Percentiles rank a stretch among this genome's conserved stretches.
Conservation (phyloP, 2,329 filamentous ascomycete species). For the Scorias spongiosa region DNA sequence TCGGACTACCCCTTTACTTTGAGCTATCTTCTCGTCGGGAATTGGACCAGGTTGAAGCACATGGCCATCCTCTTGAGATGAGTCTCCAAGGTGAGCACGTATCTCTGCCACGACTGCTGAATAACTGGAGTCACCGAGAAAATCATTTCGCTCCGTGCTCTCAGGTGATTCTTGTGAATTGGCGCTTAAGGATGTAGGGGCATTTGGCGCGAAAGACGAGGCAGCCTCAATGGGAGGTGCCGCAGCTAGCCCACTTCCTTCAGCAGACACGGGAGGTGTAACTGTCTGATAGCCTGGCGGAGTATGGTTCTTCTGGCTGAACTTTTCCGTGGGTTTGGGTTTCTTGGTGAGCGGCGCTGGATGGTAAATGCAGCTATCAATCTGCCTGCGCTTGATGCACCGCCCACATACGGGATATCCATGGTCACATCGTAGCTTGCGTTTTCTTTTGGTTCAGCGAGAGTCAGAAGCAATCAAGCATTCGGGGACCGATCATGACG, state of each 20-base stretch:
- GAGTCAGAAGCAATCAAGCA: background rate
- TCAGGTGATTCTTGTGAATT: background rate
- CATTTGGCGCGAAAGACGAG: background rate
- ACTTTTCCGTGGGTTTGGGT: background rate
- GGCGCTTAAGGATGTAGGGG: background rate
- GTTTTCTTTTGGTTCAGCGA: constrained; percentile 1
- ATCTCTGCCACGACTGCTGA: constrained; percentile 10
- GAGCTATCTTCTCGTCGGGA: constrained; percentile 4
- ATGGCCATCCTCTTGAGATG: constrained; percentile 1
- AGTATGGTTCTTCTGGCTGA: background rate
- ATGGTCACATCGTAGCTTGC: constrained; percentile 14
- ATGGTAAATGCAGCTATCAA: constrained; percentile 10
- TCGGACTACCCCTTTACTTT: constrained; percentile 5
- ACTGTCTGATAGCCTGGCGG: background rate
- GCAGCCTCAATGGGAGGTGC: background rate
- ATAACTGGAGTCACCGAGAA: constrained; percentile 8
- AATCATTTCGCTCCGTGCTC: constrained; percentile 1
- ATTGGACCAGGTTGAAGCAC: constrained; percentile 3
- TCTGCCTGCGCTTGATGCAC: constrained; percentile 7
- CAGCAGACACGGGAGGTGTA: background rate
- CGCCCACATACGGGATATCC: constrained; percentile 8
- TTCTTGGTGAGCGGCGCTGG: constrained; percentile 11
- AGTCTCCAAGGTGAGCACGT: constrained; percentile 9
- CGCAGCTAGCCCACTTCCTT: background rate
- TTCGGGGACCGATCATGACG: background rate